phyloP scores from a whole-genome alignment of 2,329 filamentous ascomycete species.

The Fusarium staphyleae region DNA sequence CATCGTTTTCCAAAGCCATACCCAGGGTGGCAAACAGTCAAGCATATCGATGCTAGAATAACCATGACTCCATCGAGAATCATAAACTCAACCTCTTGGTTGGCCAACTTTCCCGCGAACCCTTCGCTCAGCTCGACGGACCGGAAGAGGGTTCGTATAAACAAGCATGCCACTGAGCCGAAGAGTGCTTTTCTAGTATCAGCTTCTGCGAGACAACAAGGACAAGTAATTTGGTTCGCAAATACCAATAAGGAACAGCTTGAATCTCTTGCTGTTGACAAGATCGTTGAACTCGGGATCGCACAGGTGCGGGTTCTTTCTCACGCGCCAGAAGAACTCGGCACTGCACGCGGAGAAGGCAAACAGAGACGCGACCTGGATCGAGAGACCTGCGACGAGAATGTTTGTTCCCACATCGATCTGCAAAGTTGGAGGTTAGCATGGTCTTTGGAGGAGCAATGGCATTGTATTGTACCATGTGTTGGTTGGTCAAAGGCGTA shows the following conservation, averaged over 20 bases:
- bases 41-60: slow-evolving; percentile 14
- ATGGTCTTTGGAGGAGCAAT: background rate
- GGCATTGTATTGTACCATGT: slow-evolving; percentile 7
- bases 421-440: slow-evolving; percentile 2
- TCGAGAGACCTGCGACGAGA: slow-evolving; percentile 28
- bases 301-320: slow-evolving; percentile 11
- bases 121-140: slow-evolving; percentile 27
- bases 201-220: background rate
- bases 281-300: slow-evolving; percentile 22
- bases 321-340: slow-evolving; percentile 28
- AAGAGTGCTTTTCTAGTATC: slow-evolving; percentile 3
- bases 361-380: slow-evolving; percentile 26
- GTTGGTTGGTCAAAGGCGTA: slow-evolving; percentile 21
- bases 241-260: slow-evolving; percentile 19
- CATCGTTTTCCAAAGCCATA: slow-evolving; percentile 17
- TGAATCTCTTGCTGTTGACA: slow-evolving; percentile 17
- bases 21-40: slow-evolving; percentile 25
- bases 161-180: slow-evolving; percentile 13
- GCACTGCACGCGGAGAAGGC: slow-evolving; percentile 27
- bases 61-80: slow-evolving; percentile 33
- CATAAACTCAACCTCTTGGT: slow-evolving; percentile 30
- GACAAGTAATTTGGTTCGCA: background rate
- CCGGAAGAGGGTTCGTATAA: slow-evolving; percentile 28
- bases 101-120: slow-evolving; percentile 24
- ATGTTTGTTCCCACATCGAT: slow-evolving; percentile 28